Conservation (phyloP, 345 rosid species). For the Aurinia saxatilis region DNA sequence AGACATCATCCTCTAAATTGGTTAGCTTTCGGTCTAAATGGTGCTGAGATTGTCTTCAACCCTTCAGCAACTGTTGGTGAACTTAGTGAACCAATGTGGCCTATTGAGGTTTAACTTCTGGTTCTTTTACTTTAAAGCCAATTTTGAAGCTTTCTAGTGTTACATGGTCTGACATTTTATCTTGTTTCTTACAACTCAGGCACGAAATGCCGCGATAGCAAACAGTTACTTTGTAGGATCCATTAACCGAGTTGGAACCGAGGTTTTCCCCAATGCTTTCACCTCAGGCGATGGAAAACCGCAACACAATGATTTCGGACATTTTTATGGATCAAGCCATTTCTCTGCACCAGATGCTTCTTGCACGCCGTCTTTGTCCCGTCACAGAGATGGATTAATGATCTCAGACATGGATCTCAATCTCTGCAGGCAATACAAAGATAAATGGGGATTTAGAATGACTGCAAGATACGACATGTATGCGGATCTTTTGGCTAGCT, state of each 20-base stretch:
- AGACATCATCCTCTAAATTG: slow-evolving; percentile 96
- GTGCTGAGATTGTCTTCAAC: slow-evolving; percentile 97
- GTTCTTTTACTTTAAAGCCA: not conserved
- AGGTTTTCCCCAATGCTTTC: slow-evolving; percentile 78
- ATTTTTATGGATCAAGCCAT: slow-evolving; percentile 88
- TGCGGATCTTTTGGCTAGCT: slow-evolving; percentile 46
- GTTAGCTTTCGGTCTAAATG: slow-evolving; percentile 94
- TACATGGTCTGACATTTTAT: not conserved
- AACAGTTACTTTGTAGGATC: slow-evolving; percentile 96
- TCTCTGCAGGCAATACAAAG: slow-evolving; percentile 87
- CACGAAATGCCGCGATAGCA: slow-evolving; percentile 91
- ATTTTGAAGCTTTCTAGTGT: not conserved
- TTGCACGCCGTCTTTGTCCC: slow-evolving; percentile 81
- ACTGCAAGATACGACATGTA: slow-evolving; percentile 76
- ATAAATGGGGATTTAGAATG: slow-evolving; percentile 94
- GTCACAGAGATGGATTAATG: slow-evolving; percentile 68
- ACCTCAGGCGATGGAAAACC: slow-evolving; percentile 95
- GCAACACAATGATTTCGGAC: slow-evolving; percentile 76
- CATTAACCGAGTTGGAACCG: slow-evolving; percentile 95
- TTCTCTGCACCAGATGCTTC: slow-evolving; percentile 96
- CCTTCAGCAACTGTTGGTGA: slow-evolving; percentile 98
- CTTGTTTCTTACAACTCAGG: slow-evolving; percentile 31
- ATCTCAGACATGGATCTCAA: slow-evolving; percentile 86
- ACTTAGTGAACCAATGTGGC: slow-evolving; percentile 99
- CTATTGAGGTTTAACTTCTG: slow-evolving; percentile 61